Conservation (phyloP, 2,329 filamentous ascomycete species). For the Fusarium denticulatum region DNA sequence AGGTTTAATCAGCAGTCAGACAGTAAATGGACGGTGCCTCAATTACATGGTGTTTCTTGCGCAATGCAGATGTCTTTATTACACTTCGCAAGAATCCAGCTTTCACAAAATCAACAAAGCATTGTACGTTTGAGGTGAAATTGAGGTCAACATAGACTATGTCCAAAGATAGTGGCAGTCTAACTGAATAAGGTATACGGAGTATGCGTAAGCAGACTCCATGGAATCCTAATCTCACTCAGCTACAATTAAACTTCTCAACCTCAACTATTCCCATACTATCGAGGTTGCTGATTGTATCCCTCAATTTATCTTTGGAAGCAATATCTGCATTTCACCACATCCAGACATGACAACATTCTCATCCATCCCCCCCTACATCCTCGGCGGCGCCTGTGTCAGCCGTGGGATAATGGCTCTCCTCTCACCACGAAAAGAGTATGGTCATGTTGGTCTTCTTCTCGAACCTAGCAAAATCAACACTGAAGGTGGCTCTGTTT, state of each 20-base stretch:
- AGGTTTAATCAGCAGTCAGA: accelerated
- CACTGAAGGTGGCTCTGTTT: conserved; percentile 6
- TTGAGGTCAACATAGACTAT: background rate
- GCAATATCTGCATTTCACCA: background rate
- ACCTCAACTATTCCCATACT: background rate
- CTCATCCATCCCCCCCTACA: conserved; percentile 38
- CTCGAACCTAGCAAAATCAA: conserved; percentile 19
- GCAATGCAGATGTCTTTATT: background rate
- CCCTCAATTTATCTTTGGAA: no score
- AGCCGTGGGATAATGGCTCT: conserved; percentile 42
- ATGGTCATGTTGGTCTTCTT: conserved; percentile 37
- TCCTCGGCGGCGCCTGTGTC: conserved; percentile 39
- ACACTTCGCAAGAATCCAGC: background rate
- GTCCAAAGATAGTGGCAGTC: background rate
- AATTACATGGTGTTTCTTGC: background rate
- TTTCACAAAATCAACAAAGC: background rate
- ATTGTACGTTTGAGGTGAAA: background rate
- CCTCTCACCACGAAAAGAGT: conserved; percentile 37
- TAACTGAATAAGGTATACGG: background rate
- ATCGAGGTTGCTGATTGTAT: background rate
- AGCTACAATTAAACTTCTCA: background rate
- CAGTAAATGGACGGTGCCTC: no score
- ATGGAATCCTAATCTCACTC: background rate
- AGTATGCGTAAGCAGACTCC: conserved; percentile 8
- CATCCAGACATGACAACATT: conserved; percentile 29